Base-by-base conservation (phyloP, 306 rosid genomes). In the Vachellia collinsii region DNA sequence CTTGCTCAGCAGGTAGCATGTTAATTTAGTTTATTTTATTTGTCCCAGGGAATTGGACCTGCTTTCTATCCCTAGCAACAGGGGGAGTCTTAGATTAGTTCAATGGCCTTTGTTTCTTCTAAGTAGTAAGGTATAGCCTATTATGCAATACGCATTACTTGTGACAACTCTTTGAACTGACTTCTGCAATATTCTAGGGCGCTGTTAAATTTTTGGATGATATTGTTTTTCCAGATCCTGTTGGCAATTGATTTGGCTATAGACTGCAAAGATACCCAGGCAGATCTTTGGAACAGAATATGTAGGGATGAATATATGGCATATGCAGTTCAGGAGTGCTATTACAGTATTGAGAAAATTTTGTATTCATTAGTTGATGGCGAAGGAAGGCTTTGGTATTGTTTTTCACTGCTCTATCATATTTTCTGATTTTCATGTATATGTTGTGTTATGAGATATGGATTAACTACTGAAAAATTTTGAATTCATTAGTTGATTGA, bases 91-190 rank as follows among this genome's bases (percentile, higher is more conserved):
- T 58, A 77, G 90, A 88, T 86, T 95, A 88, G 99, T 93, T 66
- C 99, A 95, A 75, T 95, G 99, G 99, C 99, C 99, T 82, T 87
- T 95, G 86, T 95, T 95, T 88, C 99, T 95, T 87, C 90, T 95
- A 19, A 93, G 98, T 81, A 93, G 99, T 83, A 95, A 95, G 99
- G 99, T 93, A 80, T 59, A 67, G 68, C 41, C 64, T 59, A 34
- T 71, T 53, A 23, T 73, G 59, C 56, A 78, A 79, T 71, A 82
- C 51, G 67, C 64, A 75, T 77, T 76, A 77, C 61, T 66, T 82
- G 69, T 58, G 64, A 65, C 16, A 16, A 22, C 37, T 61, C 59
- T 25, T 75, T 22, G 38, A 9, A 67, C 66, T 41, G 58, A 7
- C 44, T 39, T 80, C 64, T 63, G 39, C 73, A 16, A 51, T 76